Conservation (phyloP, 1,284 basidiomycete genomes). For the Tilletia setariae region DNA sequence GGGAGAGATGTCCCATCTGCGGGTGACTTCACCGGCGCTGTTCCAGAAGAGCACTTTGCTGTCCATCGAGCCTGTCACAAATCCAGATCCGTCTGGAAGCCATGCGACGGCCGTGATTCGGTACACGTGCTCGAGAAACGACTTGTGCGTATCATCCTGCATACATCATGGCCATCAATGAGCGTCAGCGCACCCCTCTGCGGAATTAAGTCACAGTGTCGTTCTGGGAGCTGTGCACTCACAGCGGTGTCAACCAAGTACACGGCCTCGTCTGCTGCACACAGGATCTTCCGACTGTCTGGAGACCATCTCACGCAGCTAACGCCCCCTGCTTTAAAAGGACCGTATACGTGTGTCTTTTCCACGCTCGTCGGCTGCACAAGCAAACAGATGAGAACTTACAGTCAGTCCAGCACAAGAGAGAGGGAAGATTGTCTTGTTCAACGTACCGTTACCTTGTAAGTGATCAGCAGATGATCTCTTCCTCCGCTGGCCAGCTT, state of each 20-base stretch:
- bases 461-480: slow-evolving; percentile 83
- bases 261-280: slow-evolving; percentile 2
- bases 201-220: neutral
- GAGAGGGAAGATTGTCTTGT: slow-evolving; percentile 46
- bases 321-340: neutral
- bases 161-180: slow-evolving; percentile 15
- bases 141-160: slow-evolving; percentile 33
- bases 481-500: slow-evolving; percentile 82
- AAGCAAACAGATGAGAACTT: neutral
- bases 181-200: slow-evolving; percentile 7
- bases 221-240: too few species aligned
- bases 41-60: slow-evolving; percentile 79
- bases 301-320: slow-evolving; percentile 32
- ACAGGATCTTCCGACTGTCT: slow-evolving; percentile 28
- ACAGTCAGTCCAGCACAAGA: neutral
- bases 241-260: slow-evolving; percentile 7
- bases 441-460: slow-evolving; percentile 57
- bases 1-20: slow-evolving; percentile 63
- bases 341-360: neutral
- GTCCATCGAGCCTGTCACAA: slow-evolving; percentile 86
- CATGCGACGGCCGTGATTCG: slow-evolving; percentile 81
- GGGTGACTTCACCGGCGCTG: slow-evolving; percentile 63
- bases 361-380: neutral
- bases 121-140: slow-evolving; percentile 70
- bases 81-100: slow-evolving; percentile 82